These are phyloP conservation scores for Magnusiomyces paraingens DNA, from an alignment of 1,139 yeast species.

Conservation along the genomic window DNA sequence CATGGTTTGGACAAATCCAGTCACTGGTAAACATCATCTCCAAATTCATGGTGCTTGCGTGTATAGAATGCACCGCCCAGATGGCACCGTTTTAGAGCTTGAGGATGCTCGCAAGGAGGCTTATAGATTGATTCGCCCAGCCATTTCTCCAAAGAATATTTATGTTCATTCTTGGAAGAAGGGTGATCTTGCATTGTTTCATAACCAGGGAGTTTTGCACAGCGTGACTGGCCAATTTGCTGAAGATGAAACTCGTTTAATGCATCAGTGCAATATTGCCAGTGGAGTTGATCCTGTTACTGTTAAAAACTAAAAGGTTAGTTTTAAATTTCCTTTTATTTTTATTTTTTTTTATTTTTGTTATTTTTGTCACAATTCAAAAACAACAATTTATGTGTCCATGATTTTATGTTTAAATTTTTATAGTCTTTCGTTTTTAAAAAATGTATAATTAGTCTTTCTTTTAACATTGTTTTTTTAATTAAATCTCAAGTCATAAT, in stretches of 20 bases:
- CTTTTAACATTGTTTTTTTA: too few species aligned
- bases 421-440: too few species aligned
- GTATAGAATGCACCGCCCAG: conserved; percentile 49
- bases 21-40: conserved; percentile 70
- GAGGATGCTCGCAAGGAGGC: conserved; percentile 66
- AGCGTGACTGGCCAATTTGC: conserved; percentile 84
- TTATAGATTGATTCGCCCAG: conserved; percentile 72
- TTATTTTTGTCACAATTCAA: too few species aligned
- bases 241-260: conserved; percentile 65
- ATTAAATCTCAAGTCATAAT: too few species aligned
- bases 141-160: conserved; percentile 62
- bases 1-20: conserved; percentile 87
- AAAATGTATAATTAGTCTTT: too few species aligned
- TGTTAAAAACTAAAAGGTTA: neutral
- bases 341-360: too few species aligned
- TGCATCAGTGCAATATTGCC: conserved; percentile 91
- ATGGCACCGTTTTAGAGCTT: conserved; percentile 54
- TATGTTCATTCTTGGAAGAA: conserved; percentile 76
- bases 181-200: conserved; percentile 80
- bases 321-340: too few species aligned
- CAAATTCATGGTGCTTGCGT: conserved; percentile 87
- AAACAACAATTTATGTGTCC: too few species aligned
- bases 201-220: conserved; percentile 84
- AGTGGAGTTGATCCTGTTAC: conserved; percentile 61
- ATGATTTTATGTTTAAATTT: too few species aligned